Base-by-base conservation (phyloP, 495 filamentous ascomycete genomes). In the Rostrohypoxylon terebratum region DNA sequence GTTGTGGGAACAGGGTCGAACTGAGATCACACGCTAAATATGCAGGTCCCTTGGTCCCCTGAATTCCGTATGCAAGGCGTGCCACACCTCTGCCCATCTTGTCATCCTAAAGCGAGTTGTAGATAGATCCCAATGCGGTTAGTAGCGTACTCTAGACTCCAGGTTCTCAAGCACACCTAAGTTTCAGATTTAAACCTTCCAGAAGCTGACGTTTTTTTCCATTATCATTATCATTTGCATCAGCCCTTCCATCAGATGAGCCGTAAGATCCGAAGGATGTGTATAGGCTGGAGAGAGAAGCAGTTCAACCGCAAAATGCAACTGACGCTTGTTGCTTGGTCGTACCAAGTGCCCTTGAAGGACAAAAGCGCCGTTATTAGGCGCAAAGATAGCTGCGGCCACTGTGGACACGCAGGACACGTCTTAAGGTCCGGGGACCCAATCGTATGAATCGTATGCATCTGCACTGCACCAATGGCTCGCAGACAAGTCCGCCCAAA, bases 41-140 rank as follows among this genome's bases (percentile, higher is more conserved):
- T 74, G 71, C 71, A 74, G 71, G 71, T 74, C 71, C 71, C 47
- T 66, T 51, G 40, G 31, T 66, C 61, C 71, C 70, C 54, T 73
- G 59, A 57, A 59, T 72, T 62, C 63, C 25, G 59, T 63, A 68
- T 73, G 70, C 65, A 73, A 58, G 65, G 65, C 48, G 70, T 28
- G 53, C 70, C 58, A 68, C 69, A 64, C 57, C 21, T 33, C 69
- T 66, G 62, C 69, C 63, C 62, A 71, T 44, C 48, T 59, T 55
- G 45, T 57, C 40, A 65, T 33, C 48, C 33, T 14, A 14, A 40
- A 51, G 54, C 40, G 48, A 63, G 57, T 40, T 66, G 16, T 57
- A 50, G 40, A 63, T 45, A 64, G 33, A 42, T 73, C 60, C 54
- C 51, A 50, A 64, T 9, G 31, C 47, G 64, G 63, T 62, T 62